A percentile compares a stretch with the other conserved stretches of the same genome.
phyloP scores from a whole-genome alignment of 768 basidiomycete genomes.

The Tricholoma terreum region DNA sequence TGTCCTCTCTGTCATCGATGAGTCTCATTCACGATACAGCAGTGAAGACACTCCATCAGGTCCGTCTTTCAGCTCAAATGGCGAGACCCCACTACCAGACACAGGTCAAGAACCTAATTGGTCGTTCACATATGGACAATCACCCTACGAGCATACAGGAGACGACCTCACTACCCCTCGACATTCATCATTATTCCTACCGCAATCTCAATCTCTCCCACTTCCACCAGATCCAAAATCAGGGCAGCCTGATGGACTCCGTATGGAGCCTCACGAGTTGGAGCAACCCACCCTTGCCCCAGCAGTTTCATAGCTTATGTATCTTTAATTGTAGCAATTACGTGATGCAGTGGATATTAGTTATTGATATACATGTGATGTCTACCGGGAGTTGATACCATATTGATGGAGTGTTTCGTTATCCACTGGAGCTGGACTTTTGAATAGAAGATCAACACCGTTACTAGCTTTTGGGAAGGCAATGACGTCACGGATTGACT shows the following conservation, averaged over 20 bases:
- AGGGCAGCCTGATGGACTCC: slow-evolving; percentile 10
- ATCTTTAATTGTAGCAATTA: slow-evolving; percentile 11
- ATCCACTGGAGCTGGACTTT: slow-evolving; percentile 69
- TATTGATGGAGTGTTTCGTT: slow-evolving; percentile 59
- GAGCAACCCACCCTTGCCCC: slow-evolving; percentile 10
- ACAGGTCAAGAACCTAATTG: slow-evolving; percentile 34
- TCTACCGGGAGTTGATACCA: slow-evolving; percentile 43
- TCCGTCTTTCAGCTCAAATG: slow-evolving; percentile 20
- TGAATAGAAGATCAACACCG: slow-evolving; percentile 86
- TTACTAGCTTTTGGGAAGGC: slow-evolving; percentile 91
- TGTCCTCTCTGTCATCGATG: slow-evolving; percentile 72
- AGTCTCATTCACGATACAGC: slow-evolving; percentile 41
- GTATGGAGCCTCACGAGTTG: slow-evolving; percentile 21
- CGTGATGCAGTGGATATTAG: neutral
- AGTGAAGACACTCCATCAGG: slow-evolving; percentile 19
- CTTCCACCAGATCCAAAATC: slow-evolving; percentile 20
- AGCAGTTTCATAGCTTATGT: slow-evolving; percentile 9
- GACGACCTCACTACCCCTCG: slow-evolving; percentile 47
- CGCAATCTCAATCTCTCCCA: slow-evolving; percentile 16
- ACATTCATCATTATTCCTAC: slow-evolving; percentile 31
- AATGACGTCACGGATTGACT: slow-evolving; percentile 92
- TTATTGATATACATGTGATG: slow-evolving; percentile 8
- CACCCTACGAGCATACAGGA: slow-evolving; percentile 28
- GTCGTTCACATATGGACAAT: slow-evolving; percentile 39
- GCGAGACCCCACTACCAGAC: slow-evolving; percentile 23